Conservation (phyloP, 164 flowering plant genomes). For the Nymphaea thermarum region DNA sequence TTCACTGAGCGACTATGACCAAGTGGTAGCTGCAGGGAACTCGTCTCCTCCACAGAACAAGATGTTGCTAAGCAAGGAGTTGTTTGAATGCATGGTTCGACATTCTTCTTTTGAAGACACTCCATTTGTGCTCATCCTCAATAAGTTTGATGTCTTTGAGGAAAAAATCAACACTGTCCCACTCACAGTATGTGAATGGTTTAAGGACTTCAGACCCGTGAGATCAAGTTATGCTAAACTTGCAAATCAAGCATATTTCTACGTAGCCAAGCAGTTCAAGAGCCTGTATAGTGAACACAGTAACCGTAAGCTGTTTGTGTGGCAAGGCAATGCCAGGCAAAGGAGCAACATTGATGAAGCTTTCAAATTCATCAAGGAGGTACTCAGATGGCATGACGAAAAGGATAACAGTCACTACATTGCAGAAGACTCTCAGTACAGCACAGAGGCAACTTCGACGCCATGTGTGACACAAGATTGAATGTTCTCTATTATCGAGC, state of each 20-base stretch:
- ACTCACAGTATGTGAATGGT: conserved; percentile 40
- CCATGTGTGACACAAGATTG: conserved; percentile 27
- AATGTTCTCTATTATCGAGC: not conserved
- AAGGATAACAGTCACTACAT: conserved; percentile 21
- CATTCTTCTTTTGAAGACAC: conserved; percentile 36
- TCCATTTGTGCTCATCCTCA: conserved; percentile 36
- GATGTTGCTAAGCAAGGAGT: conserved; percentile 31
- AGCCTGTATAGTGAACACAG: conserved; percentile 30
- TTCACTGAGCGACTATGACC: conserved; percentile 38
- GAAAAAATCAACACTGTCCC: conserved; percentile 32
- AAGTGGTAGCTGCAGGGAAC: conserved; percentile 11
- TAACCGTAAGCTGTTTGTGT: conserved; percentile 37
- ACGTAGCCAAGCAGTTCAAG: conserved; percentile 49
- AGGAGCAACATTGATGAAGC: conserved; percentile 33
- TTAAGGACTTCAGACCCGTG: conserved; percentile 37
- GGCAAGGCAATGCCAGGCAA: conserved; percentile 29
- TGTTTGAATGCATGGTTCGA: conserved; percentile 32
- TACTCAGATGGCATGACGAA: conserved; percentile 55
- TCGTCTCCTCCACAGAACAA: conserved; percentile 24
- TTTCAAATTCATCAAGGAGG: conserved; percentile 38
- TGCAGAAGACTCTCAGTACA: conserved; percentile 32
- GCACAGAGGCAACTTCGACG: conserved; percentile 31
- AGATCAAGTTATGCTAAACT: conserved; percentile 24
- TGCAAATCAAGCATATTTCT: conserved; percentile 42
- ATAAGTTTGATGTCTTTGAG: conserved; percentile 42